Base-by-base conservation (phyloP, 2,329 filamentous ascomycete genomes). In the Didymella sp. region DNA sequence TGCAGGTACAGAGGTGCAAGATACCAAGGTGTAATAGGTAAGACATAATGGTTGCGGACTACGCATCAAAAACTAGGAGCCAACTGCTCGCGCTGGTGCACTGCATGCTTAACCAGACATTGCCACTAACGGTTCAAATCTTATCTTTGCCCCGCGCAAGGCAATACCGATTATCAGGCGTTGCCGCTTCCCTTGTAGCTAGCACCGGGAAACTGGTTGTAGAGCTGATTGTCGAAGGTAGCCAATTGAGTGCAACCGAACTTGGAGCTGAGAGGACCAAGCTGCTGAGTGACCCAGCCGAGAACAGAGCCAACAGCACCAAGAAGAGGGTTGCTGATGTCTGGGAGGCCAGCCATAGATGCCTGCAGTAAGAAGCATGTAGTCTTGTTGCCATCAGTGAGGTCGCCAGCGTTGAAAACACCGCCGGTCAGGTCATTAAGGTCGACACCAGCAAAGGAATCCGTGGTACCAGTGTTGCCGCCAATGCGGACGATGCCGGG, bases 391-490 rank as follows among this genome's bases (percentile, higher is more conserved):
- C 63, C 63, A 17, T 64, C 48, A 4, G 58, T 52, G 17, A 67
- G 53, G 15, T 47, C 58, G 9, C 40, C 54, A 7, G 48, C 52
- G 9, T 67, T 66, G 52, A 63, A 64, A 4, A 55, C 55, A 24
- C 63, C 63, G 7, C 63, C 61, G 12, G 64, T 67, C 2, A 67
- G 49, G 9, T 67, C 61, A 1, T 42, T 46, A 3, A 67, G 38
- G 22, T 67, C 59, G 12, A 67, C 55, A 9, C 63, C 63, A 15
- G 60, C 58, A 22, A 67, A 67, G 0, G 63, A 52, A 19, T 67
- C 63, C 3, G 56, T 56, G 4, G 60, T 61, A 8, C 63, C 63
- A 1, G 64, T 67, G 17, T 67, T 67, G 12, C 64, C 63, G n/a
- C 64, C 64, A 17, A 67, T 15, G 15, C 61, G 59, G 12, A 61